Conservation (phyloP, 306 rosid genomes). For the Ormosia semicastrata region DNA sequence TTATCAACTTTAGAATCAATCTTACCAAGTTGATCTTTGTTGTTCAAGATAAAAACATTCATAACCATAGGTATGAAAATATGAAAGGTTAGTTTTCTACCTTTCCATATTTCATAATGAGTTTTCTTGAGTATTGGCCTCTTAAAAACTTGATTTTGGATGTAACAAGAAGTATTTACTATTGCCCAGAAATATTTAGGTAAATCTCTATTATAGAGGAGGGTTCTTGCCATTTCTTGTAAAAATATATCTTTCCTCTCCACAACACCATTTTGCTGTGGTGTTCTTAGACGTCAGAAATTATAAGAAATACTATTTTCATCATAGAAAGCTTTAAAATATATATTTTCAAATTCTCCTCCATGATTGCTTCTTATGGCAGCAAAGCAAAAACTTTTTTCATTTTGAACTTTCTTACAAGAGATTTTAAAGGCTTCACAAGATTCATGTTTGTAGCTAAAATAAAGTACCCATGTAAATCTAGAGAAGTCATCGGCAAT, state of each 20-base stretch:
- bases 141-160: neutral
- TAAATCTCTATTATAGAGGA: neutral
- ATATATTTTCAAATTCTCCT: neutral
- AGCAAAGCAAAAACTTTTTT: neutral
- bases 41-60: neutral
- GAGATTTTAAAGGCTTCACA: too few species aligned
- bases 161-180: neutral
- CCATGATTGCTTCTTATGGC: neutral
- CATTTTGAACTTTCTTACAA: too few species aligned
- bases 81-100: neutral
- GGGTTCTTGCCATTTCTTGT: neutral
- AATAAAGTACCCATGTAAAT: too few species aligned
- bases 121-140: neutral
- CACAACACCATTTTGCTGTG: neutral
- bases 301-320: neutral
- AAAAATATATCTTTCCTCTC: neutral
- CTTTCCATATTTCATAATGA: neutral
- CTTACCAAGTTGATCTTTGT: neutral
- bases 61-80: neutral
- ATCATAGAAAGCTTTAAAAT: neutral
- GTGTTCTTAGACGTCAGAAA: neutral
- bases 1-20: too few species aligned
- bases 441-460: too few species aligned
- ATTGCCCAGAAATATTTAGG: neutral
- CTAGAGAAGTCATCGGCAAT: too few species aligned